Evolutionary conservation across 108 stramenopile species (phyloP).

Genomic region (Cylindrotheca fusiformis): DNA sequence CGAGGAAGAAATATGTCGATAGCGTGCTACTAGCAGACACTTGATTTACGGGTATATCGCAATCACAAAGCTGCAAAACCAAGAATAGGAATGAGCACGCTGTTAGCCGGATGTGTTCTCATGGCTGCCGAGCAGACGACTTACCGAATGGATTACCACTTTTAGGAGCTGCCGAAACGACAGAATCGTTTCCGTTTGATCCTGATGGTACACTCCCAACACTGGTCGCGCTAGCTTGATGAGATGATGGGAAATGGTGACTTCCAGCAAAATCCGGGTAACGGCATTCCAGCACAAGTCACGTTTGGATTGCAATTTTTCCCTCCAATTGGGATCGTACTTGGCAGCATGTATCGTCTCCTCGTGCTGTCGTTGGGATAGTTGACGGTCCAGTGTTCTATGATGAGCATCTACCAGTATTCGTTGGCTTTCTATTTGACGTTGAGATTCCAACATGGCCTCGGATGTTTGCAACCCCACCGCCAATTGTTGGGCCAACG

Average conservation of each 20-base stretch:
- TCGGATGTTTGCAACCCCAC: conserved; percentile 19
- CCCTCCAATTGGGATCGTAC: conserved; percentile 28
- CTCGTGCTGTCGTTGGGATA: conserved; percentile 11
- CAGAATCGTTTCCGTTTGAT: neutral
- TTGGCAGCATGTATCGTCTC: neutral
- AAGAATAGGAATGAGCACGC: neutral
- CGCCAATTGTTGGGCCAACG: conserved; percentile 20
- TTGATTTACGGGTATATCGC: neutral
- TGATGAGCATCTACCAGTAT: neutral
- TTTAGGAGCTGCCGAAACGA: neutral
- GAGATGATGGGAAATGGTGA: neutral
- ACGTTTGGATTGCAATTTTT: conserved; percentile 16
- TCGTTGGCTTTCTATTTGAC: neutral
- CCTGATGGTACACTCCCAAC: neutral
- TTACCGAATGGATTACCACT: conserved; percentile 1
- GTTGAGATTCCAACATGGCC: neutral
- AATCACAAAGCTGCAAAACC: neutral
- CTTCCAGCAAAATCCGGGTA: conserved; percentile 7
- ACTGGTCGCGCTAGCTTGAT: neutral
- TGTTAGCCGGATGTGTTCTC: no score
- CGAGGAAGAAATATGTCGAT: neutral
- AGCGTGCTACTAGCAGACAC: neutral
- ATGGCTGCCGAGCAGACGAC: no score
- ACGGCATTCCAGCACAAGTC: conserved; percentile 23
- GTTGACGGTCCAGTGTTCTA: conserved; percentile 8